A percentile compares a stretch with the other conserved stretches of the same genome.
Conservation (phyloP, 23 red algal species). For the Gracilaria domingensis region DNA sequence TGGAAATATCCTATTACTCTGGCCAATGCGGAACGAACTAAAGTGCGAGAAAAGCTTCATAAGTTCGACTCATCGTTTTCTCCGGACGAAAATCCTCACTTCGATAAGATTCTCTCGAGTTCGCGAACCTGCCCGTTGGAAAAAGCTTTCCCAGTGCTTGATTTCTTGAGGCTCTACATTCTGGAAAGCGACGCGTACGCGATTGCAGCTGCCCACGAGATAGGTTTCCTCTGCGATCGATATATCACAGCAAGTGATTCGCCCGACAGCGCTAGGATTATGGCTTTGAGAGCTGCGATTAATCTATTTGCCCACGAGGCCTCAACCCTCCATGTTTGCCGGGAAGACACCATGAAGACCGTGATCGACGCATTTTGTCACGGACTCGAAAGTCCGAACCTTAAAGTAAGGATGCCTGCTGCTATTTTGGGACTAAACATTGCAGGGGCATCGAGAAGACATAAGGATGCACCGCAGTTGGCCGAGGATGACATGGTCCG, state of each 20-base stretch:
- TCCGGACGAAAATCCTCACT: neutral
- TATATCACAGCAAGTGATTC: conserved; percentile 21
- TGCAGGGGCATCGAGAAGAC: conserved; percentile 12
- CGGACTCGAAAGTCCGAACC: conserved; percentile 16
- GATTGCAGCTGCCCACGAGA: neutral
- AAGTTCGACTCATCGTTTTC: conserved; percentile 21
- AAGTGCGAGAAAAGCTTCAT: conserved; percentile 1
- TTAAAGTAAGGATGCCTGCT: conserved; percentile 7
- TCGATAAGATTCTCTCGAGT: conserved; percentile 20
- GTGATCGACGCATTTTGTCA: conserved; percentile 16
- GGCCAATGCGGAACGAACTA: neutral
- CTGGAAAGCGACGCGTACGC: neutral
- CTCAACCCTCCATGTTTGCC: neutral
- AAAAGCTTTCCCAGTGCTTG: conserved; percentile 45
- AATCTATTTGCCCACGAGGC: conserved; percentile 36
- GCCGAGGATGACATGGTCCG: conserved; percentile 1
- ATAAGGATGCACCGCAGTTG: neutral
- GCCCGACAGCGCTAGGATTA: conserved; percentile 16
- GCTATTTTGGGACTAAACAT: conserved; percentile 15
- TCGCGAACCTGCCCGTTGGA: conserved; percentile 19
- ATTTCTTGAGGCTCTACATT: conserved; percentile 35
- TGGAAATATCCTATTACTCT: conserved; percentile 13
- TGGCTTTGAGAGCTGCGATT: conserved; percentile 40
- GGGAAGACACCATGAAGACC: neutral
- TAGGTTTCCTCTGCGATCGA: conserved; percentile 6